phyloP scores from a whole-genome alignment of 139 green algal genomes.

The Pleodorina starrii region DNA sequence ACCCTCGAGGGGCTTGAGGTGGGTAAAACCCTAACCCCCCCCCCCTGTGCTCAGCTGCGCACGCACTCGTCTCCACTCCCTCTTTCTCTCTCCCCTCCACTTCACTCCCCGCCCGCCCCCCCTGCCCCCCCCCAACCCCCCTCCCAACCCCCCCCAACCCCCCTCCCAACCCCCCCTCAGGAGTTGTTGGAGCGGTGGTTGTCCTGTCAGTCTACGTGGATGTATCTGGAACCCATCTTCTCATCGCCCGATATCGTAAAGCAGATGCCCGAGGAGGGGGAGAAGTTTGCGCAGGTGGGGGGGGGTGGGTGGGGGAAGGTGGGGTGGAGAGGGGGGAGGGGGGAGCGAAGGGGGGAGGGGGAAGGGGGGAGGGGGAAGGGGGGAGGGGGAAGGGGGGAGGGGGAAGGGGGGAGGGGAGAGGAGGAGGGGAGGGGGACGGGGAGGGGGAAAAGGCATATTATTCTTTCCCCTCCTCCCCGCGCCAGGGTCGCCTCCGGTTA shows the following conservation, averaged over 20 bases:
- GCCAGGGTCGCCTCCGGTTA: too few species aligned
- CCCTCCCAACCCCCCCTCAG: conserved; percentile 50
- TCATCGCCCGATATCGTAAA: conserved; percentile 87
- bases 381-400: too few species aligned
- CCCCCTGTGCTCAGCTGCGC: not conserved
- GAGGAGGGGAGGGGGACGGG: too few species aligned
- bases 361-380: too few species aligned
- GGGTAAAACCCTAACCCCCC: not conserved
- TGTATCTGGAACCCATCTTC: conserved; percentile 94
- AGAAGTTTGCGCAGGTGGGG: conserved; percentile 82
- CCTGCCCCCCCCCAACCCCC: not conserved
- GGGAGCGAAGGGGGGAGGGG: too few species aligned
- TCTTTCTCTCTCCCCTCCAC: not conserved
- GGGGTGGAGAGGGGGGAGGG: too few species aligned
- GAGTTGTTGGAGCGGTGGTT: conserved; percentile 91
- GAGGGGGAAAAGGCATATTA: too few species aligned
- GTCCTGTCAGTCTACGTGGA: conserved; percentile 84
- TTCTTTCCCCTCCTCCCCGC: too few species aligned
- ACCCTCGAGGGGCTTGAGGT: too few species aligned
- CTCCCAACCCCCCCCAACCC: not conserved
- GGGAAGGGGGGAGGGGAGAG: too few species aligned
- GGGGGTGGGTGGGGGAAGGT: not conserved
- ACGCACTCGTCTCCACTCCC: not conserved
- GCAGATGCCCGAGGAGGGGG: conserved; percentile 90
- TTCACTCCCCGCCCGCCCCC: not conserved